These are phyloP conservation scores for Ogataea kodamae DNA, from an alignment of 805 yeast species.

Conservation along the genomic window DNA sequence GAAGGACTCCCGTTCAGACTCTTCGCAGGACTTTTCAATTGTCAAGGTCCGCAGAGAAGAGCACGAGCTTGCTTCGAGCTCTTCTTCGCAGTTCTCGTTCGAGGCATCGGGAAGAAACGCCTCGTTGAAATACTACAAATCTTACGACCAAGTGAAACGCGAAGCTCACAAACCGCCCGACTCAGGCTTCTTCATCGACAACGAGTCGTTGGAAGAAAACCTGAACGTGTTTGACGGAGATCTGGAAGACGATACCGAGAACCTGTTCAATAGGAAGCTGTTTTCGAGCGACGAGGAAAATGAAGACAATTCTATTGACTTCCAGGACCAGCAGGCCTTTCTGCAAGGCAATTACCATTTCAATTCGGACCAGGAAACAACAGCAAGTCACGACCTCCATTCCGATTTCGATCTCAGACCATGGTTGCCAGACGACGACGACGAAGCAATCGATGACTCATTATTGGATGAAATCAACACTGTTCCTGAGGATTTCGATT, in stretches of 20 bases:
- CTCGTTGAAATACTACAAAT: slow-evolving; percentile 37
- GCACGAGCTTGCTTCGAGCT: slow-evolving; percentile 5
- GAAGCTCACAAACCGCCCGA: slow-evolving; percentile 23
- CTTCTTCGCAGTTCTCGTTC: slow-evolving; percentile 35
- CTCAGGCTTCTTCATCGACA: slow-evolving; percentile 27
- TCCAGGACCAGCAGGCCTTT: slow-evolving; percentile 4
- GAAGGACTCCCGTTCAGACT: slow-evolving; percentile 10
- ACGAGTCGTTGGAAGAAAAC: slow-evolving; percentile 30
- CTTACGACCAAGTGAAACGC: slow-evolving; percentile 28
- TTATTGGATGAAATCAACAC: slow-evolving; percentile 35
- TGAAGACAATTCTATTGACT: slow-evolving; percentile 3
- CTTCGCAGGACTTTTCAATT: slow-evolving; percentile 23
- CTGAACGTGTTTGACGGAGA: slow-evolving; percentile 32
- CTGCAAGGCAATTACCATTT: slow-evolving; percentile 3
- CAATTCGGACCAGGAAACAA: slow-evolving; percentile 20
- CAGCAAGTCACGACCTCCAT: slow-evolving; percentile 14
- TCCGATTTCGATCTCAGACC: slow-evolving; percentile 27
- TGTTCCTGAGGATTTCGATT: slow-evolving; percentile 37
- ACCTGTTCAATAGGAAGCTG: slow-evolving; percentile 35
- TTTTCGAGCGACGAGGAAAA: slow-evolving; percentile 32
- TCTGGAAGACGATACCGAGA: slow-evolving; percentile 37
- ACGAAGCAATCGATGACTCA: slow-evolving; percentile 20
- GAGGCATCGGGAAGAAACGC: slow-evolving; percentile 35
- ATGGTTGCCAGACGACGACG: slow-evolving; percentile 30
- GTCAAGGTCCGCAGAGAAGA: slow-evolving; percentile 17